Evolutionary conservation across 208 protist species (phyloP).

Genomic region (Pavlovales sp.): DNA sequence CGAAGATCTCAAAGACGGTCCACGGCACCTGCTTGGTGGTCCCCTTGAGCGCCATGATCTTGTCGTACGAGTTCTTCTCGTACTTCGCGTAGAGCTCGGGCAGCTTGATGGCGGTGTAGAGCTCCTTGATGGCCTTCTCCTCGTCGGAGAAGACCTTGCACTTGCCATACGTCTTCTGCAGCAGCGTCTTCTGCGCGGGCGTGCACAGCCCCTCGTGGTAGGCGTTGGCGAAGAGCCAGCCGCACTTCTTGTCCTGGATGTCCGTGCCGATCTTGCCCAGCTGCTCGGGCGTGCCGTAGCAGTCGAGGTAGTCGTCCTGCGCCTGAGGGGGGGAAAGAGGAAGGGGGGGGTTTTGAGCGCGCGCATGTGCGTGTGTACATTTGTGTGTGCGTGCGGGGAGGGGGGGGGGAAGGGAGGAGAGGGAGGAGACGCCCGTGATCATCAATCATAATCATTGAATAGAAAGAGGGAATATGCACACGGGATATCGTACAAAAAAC

Average conservation of each 20-base stretch:
- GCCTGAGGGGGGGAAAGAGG: constrained; percentile 41
- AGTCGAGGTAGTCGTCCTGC: constrained; percentile 70
- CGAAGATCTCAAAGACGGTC: constrained; percentile 13
- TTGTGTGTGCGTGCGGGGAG: no score
- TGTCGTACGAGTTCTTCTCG: neutral
- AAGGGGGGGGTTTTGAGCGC: no score
- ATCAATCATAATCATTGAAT: no score
- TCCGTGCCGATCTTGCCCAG: constrained; percentile 60
- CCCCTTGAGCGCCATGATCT: constrained; percentile 27
- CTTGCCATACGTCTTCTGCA: constrained; percentile 46
- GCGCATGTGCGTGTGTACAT: no score
- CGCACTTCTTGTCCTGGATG: constrained; percentile 71
- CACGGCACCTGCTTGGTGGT: neutral
- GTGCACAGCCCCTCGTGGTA: constrained; percentile 52
- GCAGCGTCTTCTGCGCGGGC: constrained; percentile 16
- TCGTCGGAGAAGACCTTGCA: neutral
- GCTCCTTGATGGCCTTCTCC: constrained; percentile 35
- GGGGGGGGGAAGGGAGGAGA: no score
- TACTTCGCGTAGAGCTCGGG: constrained; percentile 43
- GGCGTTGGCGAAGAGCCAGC: constrained; percentile 84
- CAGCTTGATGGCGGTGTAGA: constrained; percentile 4
- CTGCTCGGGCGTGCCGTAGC: constrained; percentile 58
- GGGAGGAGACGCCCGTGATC: no score
- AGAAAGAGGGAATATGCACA: no score
- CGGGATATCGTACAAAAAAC: no score